Conservation (phyloP, 768 basidiomycete species). For the Serpula lacrymans region DNA sequence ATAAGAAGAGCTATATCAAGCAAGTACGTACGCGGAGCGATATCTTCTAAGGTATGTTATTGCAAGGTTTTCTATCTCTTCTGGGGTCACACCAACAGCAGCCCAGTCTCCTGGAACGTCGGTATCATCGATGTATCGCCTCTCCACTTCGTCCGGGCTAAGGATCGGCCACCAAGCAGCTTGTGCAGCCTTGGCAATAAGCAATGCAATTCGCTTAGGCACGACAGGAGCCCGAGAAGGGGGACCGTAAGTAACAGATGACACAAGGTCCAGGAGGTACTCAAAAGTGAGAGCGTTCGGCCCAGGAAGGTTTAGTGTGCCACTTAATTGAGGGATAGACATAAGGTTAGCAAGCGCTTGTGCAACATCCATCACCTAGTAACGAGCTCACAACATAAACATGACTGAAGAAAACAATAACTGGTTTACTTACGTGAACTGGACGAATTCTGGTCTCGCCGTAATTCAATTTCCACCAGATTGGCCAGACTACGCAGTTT, state of each 20-base stretch:
- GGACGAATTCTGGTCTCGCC: constrained; percentile 86
- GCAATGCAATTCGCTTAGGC: constrained; percentile 68
- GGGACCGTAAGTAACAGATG: constrained; percentile 74
- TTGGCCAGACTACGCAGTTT: constrained; percentile 72
- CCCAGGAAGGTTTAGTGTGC: constrained; percentile 81
- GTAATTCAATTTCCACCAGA: constrained; percentile 92
- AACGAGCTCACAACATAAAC: constrained; percentile 9
- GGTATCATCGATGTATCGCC: constrained; percentile 83
- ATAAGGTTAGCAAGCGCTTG: constrained; percentile 84
- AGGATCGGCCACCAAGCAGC: constrained; percentile 88
- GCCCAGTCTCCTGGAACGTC: constrained; percentile 79
- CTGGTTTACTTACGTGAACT: constrained; percentile 66
- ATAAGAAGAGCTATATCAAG: constrained; percentile 1
- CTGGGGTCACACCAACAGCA: constrained; percentile 74
- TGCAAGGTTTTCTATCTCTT: constrained; percentile 84
- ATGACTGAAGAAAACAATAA: constrained; percentile 15
- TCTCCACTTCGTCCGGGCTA: constrained; percentile 84
- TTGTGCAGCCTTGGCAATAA: constrained; percentile 61
- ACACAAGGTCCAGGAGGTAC: constrained; percentile 74
- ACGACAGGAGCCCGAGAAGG: constrained; percentile 70
- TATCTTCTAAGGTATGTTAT: constrained; percentile 89
- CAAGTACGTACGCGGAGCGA: constrained; percentile 73
- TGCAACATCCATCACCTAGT: constrained; percentile 89
- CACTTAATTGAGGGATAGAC: constrained; percentile 54
- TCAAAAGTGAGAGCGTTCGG: constrained; percentile 83